Evolutionary conservation across 768 basidiomycete species (phyloP), one percentile per base, ranked within the genome.

Genomic region (Rhodocollybia butyracea): DNA sequence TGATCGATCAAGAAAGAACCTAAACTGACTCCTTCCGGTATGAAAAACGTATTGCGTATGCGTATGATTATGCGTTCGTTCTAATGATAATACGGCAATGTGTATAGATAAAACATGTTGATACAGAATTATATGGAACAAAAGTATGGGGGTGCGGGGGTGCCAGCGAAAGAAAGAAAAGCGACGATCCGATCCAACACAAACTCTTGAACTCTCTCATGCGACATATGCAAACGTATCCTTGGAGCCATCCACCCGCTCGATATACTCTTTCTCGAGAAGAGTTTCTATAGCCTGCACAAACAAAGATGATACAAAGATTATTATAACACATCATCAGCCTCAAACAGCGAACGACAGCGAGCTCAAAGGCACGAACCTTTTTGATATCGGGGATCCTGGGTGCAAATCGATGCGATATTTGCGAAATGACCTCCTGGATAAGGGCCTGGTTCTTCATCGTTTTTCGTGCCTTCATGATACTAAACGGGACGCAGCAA

Each of bases 331-430:
- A 10, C 42, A 10, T 7, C 7, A 43, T 10, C 41, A 7, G 21
- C 34, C 34, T 7, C 17, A 7, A 17, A 8, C 34, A 36, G 34
- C 34, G 8, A 36, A 17, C 34, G 41, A 7, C 45, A 24, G 3
- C 26, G 22, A n/a, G 36, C 11, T 46, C 46, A 39, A 34, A 43
- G 26, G n/a, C n/a, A 61, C 69, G 10, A 17, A 89, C 91, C 85
- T 96, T 95, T 73, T 98, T 98, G 74, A 98, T 94, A 66, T 97
- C 94, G 2, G 92, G 86, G 51, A 98, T 91, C 76, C 93, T 94
- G 22, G 96, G 95, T 7, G 89, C 82, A 70, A 95, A 95, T 50
- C 93, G 82, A 62, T 88, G 82, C 7, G 89, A 86, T 61, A 95
- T 89, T 69, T 94, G 91, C 11, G 89, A 86, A 60, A 92, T 91